Conservation (phyloP, 495 filamentous ascomycete genomes). For the Xylaria nigripes region DNA sequence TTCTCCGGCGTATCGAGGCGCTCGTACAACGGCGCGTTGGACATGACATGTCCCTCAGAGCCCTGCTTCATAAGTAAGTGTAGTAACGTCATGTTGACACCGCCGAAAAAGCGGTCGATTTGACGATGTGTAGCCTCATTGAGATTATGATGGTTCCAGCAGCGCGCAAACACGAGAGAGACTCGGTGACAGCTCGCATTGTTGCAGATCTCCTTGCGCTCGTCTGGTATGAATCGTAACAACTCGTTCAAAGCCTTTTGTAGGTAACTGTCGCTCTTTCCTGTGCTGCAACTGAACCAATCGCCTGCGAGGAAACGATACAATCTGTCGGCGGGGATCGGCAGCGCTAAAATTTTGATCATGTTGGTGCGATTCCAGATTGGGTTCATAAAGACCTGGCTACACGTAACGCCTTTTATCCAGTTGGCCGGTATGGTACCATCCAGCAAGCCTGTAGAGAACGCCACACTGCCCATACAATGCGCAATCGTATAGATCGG, state of each 20-base stretch:
- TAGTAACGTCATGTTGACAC: slow-evolving; percentile 53
- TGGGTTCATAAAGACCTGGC: slow-evolving; percentile 59
- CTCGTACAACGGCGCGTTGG: slow-evolving; percentile 39
- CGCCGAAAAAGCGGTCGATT: slow-evolving; percentile 53
- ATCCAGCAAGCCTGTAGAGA: slow-evolving; percentile 53
- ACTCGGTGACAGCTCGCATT: slow-evolving; percentile 53
- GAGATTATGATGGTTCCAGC: slow-evolving; percentile 57
- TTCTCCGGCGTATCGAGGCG: slow-evolving; percentile 42
- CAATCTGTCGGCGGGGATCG: slow-evolving; percentile 38
- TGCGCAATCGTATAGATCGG: slow-evolving; percentile 55
- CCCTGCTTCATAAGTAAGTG: slow-evolving; percentile 52
- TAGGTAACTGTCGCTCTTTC: slow-evolving; percentile 38
- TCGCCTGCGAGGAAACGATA: slow-evolving; percentile 40
- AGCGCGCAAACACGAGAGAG: slow-evolving; percentile 54
- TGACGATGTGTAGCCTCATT: slow-evolving; percentile 57
- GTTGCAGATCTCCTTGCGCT: slow-evolving; percentile 51
- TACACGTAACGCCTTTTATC: slow-evolving; percentile 54
- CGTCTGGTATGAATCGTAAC: slow-evolving; percentile 52
- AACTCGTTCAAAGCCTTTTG: slow-evolving; percentile 49
- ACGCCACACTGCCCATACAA: slow-evolving; percentile 58
- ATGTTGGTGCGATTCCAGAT: slow-evolving; percentile 51
- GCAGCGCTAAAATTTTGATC: slow-evolving; percentile 44
- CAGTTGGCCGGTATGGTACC: slow-evolving; percentile 51
- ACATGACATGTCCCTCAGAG: slow-evolving; percentile 41
- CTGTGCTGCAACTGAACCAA: slow-evolving; percentile 48